phyloP scores from a whole-genome alignment of 139 green algal species.

The Haematococcus sp. region DNA sequence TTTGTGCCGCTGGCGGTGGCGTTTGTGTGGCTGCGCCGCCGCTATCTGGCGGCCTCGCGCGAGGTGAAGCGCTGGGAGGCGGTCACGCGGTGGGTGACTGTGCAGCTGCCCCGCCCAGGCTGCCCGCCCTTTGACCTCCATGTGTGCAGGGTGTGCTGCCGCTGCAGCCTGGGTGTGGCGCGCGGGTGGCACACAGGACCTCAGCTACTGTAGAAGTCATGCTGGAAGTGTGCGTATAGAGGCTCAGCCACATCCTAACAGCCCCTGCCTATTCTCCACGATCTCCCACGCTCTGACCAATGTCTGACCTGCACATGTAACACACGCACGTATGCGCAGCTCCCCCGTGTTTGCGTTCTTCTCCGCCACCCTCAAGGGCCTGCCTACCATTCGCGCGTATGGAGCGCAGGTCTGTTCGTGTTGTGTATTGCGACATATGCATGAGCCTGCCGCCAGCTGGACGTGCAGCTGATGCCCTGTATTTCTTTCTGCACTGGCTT shows the following conservation, averaged over 20 bases:
- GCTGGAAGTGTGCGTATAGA: too few species aligned
- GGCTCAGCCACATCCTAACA: too few species aligned
- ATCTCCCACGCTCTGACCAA: too few species aligned
- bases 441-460: background rate
- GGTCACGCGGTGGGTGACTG: slow-evolving; percentile 51
- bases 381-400: slow-evolving; percentile 93
- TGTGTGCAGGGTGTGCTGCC: background rate
- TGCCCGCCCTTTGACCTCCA: background rate
- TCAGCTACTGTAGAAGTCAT: too few species aligned
- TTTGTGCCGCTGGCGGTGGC: slow-evolving; percentile 55
- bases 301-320: too few species aligned
- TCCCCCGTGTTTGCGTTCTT: slow-evolving; percentile 88
- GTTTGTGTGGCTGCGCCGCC: slow-evolving; percentile 19
- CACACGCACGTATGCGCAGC: background rate
- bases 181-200: too few species aligned
- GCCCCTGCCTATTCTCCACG: too few species aligned
- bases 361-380: slow-evolving; percentile 76
- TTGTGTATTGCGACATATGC: background rate
- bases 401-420: slow-evolving; percentile 30
- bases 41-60: slow-evolving; percentile 71
- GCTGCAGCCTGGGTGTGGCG: too few species aligned
- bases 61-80: slow-evolving; percentile 94
- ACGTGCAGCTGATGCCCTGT: background rate
- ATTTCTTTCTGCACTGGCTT: too few species aligned
- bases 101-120: too few species aligned